Evolutionary conservation across 2,329 filamentous ascomycete species (phyloP).

Genomic region (Trichoderma sp.): DNA sequence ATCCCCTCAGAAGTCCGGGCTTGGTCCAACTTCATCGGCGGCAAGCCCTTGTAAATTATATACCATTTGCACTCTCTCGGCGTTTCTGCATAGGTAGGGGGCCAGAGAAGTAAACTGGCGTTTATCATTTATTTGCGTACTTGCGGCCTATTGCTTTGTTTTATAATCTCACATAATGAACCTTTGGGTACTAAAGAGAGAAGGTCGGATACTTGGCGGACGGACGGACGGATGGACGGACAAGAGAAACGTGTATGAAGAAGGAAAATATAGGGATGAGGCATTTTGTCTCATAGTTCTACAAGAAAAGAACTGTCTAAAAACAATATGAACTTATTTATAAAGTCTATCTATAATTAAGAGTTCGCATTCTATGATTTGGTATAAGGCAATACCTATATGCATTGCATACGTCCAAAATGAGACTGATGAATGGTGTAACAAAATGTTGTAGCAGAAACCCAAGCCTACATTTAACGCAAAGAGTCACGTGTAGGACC

Average conservation of each 20-base stretch:
- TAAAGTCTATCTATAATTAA: background rate
- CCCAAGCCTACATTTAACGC: background rate
- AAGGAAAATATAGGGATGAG: background rate
- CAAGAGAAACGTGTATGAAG: background rate
- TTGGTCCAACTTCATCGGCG: conserved; percentile 95
- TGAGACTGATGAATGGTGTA: background rate
- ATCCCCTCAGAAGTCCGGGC: conserved; percentile 89
- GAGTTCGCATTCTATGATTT: background rate
- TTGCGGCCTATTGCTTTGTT: conserved; percentile 1
- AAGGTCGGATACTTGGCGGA: background rate
- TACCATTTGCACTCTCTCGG: conserved; percentile 25
- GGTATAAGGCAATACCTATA: background rate
- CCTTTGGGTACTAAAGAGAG: conserved; percentile 5
- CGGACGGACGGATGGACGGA: background rate
- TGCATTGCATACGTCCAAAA: background rate
- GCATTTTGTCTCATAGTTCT: background rate
- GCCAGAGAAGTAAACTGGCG: conserved; percentile 20
- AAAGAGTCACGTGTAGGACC: background rate
- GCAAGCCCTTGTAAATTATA: conserved; percentile 70
- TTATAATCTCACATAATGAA: conserved; percentile 17
- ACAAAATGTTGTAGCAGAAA: no score
- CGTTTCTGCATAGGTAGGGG: conserved; percentile 27
- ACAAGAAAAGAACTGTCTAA: background rate
- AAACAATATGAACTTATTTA: background rate
- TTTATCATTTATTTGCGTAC: conserved; percentile 19